These are phyloP conservation scores for Amanita rubescens DNA, from an alignment of 768 basidiomycete species.

Conservation along the genomic window DNA sequence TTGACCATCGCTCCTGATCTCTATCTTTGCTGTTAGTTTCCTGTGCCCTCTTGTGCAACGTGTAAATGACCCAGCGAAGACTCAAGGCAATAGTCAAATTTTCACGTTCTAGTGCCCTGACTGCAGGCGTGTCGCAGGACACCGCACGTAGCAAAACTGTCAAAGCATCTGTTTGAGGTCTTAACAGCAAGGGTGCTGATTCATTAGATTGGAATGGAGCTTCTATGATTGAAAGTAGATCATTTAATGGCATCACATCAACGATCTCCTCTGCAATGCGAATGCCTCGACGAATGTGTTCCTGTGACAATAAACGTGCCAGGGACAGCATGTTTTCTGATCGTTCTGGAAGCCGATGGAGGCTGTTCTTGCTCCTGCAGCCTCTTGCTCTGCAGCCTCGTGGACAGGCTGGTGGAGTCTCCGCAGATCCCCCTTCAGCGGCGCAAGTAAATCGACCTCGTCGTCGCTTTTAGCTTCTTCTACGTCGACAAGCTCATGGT, in stretches of 20 bases:
- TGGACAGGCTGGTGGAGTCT: conserved; percentile 38
- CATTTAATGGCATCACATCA: conserved; percentile 38
- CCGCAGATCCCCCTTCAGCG: conserved; percentile 59
- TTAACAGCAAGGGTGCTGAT: conserved; percentile 39
- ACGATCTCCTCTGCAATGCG: conserved; percentile 55
- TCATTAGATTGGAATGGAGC: conserved; percentile 24
- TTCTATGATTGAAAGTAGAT: conserved; percentile 37
- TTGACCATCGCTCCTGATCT: conserved; percentile 64
- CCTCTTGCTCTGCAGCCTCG: conserved; percentile 21
- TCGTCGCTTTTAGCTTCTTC: conserved; percentile 53
- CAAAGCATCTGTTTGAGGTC: conserved; percentile 43
- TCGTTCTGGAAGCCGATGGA: conserved; percentile 25
- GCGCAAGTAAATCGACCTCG: conserved; percentile 51
- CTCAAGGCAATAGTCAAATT: conserved; percentile 46
- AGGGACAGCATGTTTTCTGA: conserved; percentile 16
- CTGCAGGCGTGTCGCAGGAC: conserved; percentile 40
- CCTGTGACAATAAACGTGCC: conserved; percentile 26
- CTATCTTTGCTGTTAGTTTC: conserved; percentile 49
- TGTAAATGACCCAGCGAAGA: conserved; percentile 54
- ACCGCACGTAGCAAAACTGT: conserved; percentile 49
- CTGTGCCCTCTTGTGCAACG: conserved; percentile 41
- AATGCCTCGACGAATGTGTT: conserved; percentile 66
- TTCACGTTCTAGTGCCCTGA: conserved; percentile 41
- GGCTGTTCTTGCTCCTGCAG: conserved; percentile 23
- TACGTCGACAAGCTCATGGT: conserved; percentile 64